Evolutionary conservation across 106 monocot species (phyloP).

Genomic region (Dioscorea alata): DNA sequence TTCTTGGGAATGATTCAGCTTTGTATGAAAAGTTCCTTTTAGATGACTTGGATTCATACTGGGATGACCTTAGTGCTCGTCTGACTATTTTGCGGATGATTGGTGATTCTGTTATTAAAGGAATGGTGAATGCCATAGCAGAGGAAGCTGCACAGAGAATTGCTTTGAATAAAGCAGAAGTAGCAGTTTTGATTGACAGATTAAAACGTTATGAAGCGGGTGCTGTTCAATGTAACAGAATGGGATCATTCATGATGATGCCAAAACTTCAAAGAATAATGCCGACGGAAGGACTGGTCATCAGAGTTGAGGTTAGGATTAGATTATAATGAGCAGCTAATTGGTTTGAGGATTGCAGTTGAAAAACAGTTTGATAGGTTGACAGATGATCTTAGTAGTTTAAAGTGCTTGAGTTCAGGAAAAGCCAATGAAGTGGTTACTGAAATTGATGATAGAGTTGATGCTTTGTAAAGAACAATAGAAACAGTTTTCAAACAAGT

Average conservation of each 20-base stretch:
- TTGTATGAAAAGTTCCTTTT: slow-evolving; percentile 56
- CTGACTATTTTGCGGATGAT: slow-evolving; percentile 66
- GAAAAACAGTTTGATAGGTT: slow-evolving; percentile 60
- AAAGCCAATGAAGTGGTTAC: slow-evolving; percentile 15
- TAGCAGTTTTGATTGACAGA: slow-evolving; percentile 27
- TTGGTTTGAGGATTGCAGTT: slow-evolving; percentile 27
- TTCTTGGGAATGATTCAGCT: slow-evolving; percentile 32
- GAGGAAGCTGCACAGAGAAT: slow-evolving; percentile 60
- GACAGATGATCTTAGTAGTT: slow-evolving; percentile 26
- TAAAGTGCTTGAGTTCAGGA: slow-evolving; percentile 10
- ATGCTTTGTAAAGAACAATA: slow-evolving; percentile 30
- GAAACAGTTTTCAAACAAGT: slow-evolving; percentile 31
- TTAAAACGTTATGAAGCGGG: slow-evolving; percentile 22
- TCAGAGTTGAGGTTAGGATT: background rate
- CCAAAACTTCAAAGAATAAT: background rate
- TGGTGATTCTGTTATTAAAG: slow-evolving; percentile 60
- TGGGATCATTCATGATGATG: background rate
- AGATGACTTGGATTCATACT: slow-evolving; percentile 67
- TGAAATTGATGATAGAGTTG: slow-evolving; percentile 27
- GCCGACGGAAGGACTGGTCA: too few species aligned
- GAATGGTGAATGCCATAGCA: slow-evolving; percentile 56
- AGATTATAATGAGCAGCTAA: slow-evolving; percentile 16
- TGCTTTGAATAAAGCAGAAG: slow-evolving; percentile 52
- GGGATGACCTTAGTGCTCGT: slow-evolving; percentile 68
- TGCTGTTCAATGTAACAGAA: background rate